Percentiles rank a stretch among this genome's conserved stretches.
phyloP scores from a whole-genome alignment of 148 eudicot genomes.

The Cornus florida region DNA sequence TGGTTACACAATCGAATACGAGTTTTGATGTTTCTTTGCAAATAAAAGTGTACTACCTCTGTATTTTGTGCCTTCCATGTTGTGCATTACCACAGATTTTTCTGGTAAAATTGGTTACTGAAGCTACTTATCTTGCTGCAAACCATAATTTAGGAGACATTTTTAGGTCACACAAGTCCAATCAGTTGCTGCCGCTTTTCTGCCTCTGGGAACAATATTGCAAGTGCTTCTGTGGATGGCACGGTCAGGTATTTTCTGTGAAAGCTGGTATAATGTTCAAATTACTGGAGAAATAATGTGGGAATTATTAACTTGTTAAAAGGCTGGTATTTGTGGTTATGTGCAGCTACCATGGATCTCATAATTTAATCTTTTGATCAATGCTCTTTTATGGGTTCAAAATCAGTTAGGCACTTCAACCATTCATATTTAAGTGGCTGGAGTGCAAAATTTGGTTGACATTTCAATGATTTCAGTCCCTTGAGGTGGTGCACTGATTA shows the following conservation, averaged over 20 bases:
- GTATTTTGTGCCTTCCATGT: slow-evolving; percentile 3
- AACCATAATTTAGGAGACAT: slow-evolving; percentile 63
- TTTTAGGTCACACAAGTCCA: slow-evolving; percentile 93
- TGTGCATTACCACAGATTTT: neutral
- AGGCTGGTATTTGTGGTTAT: neutral
- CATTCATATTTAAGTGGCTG: neutral
- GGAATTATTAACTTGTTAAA: too few relatives aligned
- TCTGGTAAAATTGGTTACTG: neutral
- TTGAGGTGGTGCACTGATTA: slow-evolving; percentile 2
- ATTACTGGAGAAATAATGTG: neutral
- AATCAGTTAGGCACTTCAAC: neutral
- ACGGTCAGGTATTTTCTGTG: slow-evolving; percentile 71
- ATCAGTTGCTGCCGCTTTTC: slow-evolving; percentile 91
- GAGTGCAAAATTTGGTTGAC: neutral
- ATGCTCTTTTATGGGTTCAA: neutral
- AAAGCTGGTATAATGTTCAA: slow-evolving; percentile 1
- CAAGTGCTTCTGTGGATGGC: slow-evolving; percentile 96
- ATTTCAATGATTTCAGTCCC: neutral
- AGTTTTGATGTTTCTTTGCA: neutral
- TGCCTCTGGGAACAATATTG: slow-evolving; percentile 91
- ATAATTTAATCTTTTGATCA: neutral
- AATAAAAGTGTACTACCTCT: neutral
- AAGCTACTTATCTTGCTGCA: slow-evolving; percentile 5
- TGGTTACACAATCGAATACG: neutral
- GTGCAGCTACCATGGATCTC: neutral